Base-by-base conservation (phyloP, 2,329 filamentous ascomycete genomes). In the Xylariomycetidae sp. region DNA sequence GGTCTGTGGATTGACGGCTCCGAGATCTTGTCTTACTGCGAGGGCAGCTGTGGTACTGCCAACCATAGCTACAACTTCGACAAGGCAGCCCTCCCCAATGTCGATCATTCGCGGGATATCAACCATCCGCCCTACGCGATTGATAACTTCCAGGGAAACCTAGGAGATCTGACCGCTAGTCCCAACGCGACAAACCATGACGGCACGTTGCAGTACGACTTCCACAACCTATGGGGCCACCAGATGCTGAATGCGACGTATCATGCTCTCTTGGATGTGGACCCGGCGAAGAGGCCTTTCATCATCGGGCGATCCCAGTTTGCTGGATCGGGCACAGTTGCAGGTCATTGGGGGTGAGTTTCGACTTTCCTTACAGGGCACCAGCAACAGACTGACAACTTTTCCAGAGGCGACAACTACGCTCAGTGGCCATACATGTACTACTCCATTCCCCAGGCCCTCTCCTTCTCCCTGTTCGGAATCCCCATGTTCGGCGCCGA, bases 301-400 rank as follows among this genome's bases (percentile, higher is more conserved):
- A 83, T 94, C 52, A 87, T 94, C 49, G 84, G 82, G 0, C 79
- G 87, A 12, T 85, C 81, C 24, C 92, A 85, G 1, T 92, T 90
- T 50, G 72, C 84, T 8, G 85, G 86, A 3, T 76, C 76, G 1
- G 86, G 87, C 2, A 77, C 76, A 54, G 82, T 74, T 63, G 80
- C 84, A 1, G 85, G 84, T 1, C 85, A 92, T 58, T 93, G 85
- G 85, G 84, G 54, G 54, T 57, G 43, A 52, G 52, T 42, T 10
- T 6, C n/a, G 13, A 5, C 12, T n/a, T 19, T 20, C 4, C 4
- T 16, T 28, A 20, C 4, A 22, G 5, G 9, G 14, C 9, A 29
- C 18, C 5, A 14, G 10, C 16, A 8, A 5, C 3, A 19, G n/a
- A 12, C 33, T 43, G 20, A 44, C 38, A 10, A 13, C 10, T 3